Evolutionary conservation across 192 early-diverging fungal genomes (phyloP), one percentile per base, ranked within the genome.

Genomic region (Entomortierella beljakovae): DNA sequence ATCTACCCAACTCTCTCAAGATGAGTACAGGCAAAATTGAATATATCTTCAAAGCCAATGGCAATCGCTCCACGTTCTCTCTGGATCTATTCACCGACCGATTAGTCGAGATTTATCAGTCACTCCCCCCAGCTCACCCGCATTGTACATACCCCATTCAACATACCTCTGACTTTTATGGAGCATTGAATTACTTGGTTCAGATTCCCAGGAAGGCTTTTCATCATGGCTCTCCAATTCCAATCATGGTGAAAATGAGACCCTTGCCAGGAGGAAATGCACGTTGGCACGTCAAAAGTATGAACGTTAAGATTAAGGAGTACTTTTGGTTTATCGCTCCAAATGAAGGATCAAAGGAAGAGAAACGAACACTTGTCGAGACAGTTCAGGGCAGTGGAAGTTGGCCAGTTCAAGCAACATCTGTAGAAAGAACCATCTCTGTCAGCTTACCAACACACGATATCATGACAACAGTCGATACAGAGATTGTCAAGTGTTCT

Each of bases 261-360:
- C 74, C 65, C 2, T n/a, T 77, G 6, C 42, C 42, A 1, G 61
- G 74, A 2, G 20, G 25, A 1, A 55, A 48, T 0, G 67, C 74
- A 20, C 64, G 66, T 1, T 77, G 74, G 74, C 46, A 59, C 11
- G 74, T 77, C 34, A 68, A 58, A 38, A 55, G 64, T 20, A 64
- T 77, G 74, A 28, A 42, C 48, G 64, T 77, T 23, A 67, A 69
- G 23, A 34, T 77, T 61, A 77, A 77, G 60, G 74, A 77, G 23
- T 77, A 77, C 58, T 64, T 77, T 59, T 77, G 74, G 66, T 77
- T 77, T 56, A 77, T 77, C 32, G 63, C 67, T 1, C 74, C 74
- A 1, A 66, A 66, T 2, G 64, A 77, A 53, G 74, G 66, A 2
- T 33, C 46, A 26, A 53, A 51, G 25, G 57, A 68, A 2, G 74